Evolutionary conservation across 2,329 filamentous ascomycete species (phyloP).

Genomic region (Sporothrix variecibatus): DNA sequence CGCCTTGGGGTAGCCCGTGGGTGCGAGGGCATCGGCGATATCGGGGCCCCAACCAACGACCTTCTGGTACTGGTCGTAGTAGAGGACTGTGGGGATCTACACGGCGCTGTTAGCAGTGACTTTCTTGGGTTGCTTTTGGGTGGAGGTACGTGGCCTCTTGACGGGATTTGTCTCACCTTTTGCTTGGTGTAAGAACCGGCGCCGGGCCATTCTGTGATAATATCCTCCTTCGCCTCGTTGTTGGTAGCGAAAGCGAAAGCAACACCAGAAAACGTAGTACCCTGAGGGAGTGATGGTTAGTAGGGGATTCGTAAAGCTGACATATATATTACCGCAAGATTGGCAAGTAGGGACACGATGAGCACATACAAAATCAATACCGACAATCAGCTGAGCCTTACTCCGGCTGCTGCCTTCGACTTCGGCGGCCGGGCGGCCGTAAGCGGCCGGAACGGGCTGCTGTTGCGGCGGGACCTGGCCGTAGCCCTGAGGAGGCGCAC

Average conservation of each 20-base stretch:
- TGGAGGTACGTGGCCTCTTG: neutral
- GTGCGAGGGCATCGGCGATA: slow-evolving; percentile 93
- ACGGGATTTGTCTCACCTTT: slow-evolving; percentile 64
- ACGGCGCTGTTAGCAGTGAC: neutral
- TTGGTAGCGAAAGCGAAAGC: slow-evolving; percentile 97
- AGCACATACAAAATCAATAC: slow-evolving; percentile 90
- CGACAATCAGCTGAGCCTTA: slow-evolving; percentile 96
- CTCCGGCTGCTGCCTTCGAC: slow-evolving; percentile 85
- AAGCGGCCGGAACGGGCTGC: slow-evolving; percentile 42
- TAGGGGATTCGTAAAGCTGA: neutral
- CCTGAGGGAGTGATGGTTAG: slow-evolving; percentile 51
- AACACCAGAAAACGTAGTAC: slow-evolving; percentile 96
- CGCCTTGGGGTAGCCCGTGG: slow-evolving; percentile 95
- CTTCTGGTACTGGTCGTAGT: slow-evolving; percentile 99
- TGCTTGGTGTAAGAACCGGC: slow-evolving; percentile 98
- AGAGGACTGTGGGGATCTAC: slow-evolving; percentile 97
- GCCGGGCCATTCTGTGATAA: slow-evolving; percentile 98
- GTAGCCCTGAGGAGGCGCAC: slow-evolving; percentile 50
- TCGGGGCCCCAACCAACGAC: slow-evolving; percentile 99
- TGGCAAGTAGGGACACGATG: neutral
- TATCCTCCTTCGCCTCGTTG: slow-evolving; percentile 96
- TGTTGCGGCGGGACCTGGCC: slow-evolving; percentile 47
- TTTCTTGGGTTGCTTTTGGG: neutral
- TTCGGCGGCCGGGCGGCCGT: slow-evolving; percentile 58
- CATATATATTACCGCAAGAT: neutral